These are phyloP conservation scores for Didymella segeticola DNA, from an alignment of 2,329 filamentous ascomycete species.

Conservation along the genomic window DNA sequence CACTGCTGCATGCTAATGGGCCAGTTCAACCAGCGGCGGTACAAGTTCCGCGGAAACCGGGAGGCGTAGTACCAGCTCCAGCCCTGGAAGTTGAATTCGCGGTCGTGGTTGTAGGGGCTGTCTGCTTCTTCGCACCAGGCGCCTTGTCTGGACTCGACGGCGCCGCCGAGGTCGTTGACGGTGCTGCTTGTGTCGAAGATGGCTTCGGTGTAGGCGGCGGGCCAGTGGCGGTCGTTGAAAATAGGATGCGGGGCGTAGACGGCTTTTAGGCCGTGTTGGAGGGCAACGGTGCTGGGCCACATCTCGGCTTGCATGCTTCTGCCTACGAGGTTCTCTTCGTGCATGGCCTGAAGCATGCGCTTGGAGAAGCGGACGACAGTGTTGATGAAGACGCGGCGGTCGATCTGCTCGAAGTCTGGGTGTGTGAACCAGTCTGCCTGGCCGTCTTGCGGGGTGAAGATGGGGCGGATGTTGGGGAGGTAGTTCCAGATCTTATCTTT, in stretches of 20 bases:
- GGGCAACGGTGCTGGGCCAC: constrained; percentile 87
- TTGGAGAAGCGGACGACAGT: constrained; percentile 84
- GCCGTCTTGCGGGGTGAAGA: constrained; percentile 84
- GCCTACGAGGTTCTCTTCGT: constrained; percentile 84
- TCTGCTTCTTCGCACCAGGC: constrained; percentile 54
- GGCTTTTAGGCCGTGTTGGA: constrained; percentile 92
- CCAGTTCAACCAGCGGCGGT: constrained; percentile 84
- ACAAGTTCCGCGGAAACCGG: constrained; percentile 80
- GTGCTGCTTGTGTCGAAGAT: constrained; percentile 71
- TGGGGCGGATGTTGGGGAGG: constrained; percentile 67
- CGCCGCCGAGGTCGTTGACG: constrained; percentile 43
- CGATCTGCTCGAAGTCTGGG: constrained; percentile 56
- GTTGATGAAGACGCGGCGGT: constrained; percentile 86
- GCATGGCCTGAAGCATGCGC: constrained; percentile 83
- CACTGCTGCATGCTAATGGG: constrained; percentile 80
- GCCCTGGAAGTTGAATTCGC: constrained; percentile 87
- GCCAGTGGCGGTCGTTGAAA: constrained; percentile 88
- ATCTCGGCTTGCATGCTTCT: constrained; percentile 95
- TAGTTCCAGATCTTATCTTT: constrained; percentile 60
- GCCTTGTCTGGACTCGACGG: constrained; percentile 67
- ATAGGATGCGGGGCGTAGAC: constrained; percentile 90
- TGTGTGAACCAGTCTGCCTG: constrained; percentile 63
- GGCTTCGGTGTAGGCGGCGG: constrained; percentile 74
- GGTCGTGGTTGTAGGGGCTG: constrained; percentile 62
- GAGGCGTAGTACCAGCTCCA: constrained; percentile 93